Base-by-base conservation (phyloP, 148 eudicot genomes). In the Rhododendron griersonianum region DNA sequence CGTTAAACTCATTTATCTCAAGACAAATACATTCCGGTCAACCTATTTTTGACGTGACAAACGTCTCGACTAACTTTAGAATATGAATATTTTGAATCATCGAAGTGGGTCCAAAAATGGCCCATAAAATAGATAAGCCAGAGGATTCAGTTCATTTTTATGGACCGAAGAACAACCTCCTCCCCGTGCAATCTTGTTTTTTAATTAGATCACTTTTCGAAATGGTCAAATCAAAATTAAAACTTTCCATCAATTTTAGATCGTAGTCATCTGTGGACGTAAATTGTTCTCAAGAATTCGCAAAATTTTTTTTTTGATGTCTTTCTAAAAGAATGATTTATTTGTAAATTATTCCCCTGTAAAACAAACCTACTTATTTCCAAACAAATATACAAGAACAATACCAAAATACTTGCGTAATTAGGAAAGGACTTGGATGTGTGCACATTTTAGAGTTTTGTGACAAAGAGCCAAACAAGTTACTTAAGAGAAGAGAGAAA, bases 401-500 rank as follows among this genome's bases (percentile, higher is more conserved):
- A 23, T 8, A 63, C 69, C 69, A 63, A 63, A 23, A 63, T 23
- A 2, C 30, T 61, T 21, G 67, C 7, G 67, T 21, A 61, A 61
- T 21, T 61, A 21, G 67, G 10, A 61, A 61, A 16, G 63, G 23
- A 18, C 21, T 18, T 57, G 16, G 7, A 57, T 16, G 7, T 18
- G 23, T 57, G 23, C 4, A 57, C 23, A 18, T 23, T 65, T n/a
- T 11, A 67, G 35, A 86, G 67, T 81, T 81, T 47, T 86, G 84
- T 35, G 9, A 8, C 44, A 21, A 37, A 65, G 75, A 63, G 69
- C 74, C 74, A 67, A 67, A 67, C 74, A 10, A 67, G 80, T 88
- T 82, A 78, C 90, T 88, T 81, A 82, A 80, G 87, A 81, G 55
- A 86, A 69, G 85, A 28, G 84, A 89, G 80, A 88, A 82, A 89